A percentile compares a stretch with the other conserved stretches of the same genome.
These are phyloP conservation scores for Funneliformis mosseae DNA, from an alignment of 192 early-diverging fungal genomes.

Conservation along the genomic window DNA sequence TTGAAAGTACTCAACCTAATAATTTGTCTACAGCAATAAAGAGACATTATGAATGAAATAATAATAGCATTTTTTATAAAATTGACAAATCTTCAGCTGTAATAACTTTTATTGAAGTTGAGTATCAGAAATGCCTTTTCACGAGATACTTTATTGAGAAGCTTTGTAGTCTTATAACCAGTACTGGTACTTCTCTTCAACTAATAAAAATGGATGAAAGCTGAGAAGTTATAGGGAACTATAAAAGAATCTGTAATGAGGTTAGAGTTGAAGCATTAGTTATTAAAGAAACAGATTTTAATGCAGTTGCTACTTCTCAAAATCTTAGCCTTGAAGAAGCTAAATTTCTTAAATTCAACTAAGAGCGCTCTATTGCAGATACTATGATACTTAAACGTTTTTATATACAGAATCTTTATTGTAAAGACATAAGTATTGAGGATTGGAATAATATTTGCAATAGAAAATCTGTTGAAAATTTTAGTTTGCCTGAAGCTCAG, in stretches of 20 bases:
- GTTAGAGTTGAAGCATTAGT: neutral
- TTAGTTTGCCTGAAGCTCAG: slow-evolving; percentile 8
- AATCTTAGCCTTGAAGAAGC: neutral
- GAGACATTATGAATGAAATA: too few relatives aligned
- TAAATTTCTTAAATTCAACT: neutral
- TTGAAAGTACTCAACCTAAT: neutral
- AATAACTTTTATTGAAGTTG: slow-evolving; percentile 14
- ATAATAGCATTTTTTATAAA: neutral
- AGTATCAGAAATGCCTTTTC: slow-evolving; percentile 8
- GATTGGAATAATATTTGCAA: slow-evolving; percentile 19
- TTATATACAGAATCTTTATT: slow-evolving; percentile 16
- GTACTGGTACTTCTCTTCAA: too few relatives aligned
- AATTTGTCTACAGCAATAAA: slow-evolving; percentile 12
- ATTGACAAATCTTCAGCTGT: slow-evolving; percentile 9
- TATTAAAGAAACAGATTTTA: neutral
- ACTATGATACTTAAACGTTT: slow-evolving; percentile 3
- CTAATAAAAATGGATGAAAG: too few relatives aligned
- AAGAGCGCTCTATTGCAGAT: neutral
- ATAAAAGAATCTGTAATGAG: too few relatives aligned
- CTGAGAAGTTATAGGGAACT: too few relatives aligned
- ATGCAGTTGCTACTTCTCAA: neutral
- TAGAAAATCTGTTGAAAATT: slow-evolving; percentile 10
- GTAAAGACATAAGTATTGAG: slow-evolving; percentile 6
- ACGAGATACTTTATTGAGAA: too few relatives aligned
- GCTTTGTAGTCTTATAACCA: too few relatives aligned